These are phyloP conservation scores for Candida incommunis DNA, from an alignment of 805 yeast genomes.

Conservation along the genomic window DNA sequence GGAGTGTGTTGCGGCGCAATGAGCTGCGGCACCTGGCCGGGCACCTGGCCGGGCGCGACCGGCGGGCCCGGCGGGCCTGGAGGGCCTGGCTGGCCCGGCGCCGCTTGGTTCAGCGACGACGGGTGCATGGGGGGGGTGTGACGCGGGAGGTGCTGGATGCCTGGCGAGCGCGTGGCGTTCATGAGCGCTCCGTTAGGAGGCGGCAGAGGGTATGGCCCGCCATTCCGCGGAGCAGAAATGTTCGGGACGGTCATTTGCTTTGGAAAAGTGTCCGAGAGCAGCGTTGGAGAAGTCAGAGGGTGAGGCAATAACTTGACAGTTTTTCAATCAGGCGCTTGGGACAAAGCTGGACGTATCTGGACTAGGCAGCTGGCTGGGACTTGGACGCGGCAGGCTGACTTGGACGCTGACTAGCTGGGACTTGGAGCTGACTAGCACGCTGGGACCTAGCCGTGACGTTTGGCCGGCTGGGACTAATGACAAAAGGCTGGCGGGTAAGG, in stretches of 20 bases:
- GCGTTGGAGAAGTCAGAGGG: too few species aligned
- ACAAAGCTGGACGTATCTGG: too few species aligned
- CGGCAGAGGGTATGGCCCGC: constrained; percentile 1
- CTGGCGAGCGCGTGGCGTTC: constrained; percentile 1
- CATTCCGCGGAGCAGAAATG: constrained; percentile 2
- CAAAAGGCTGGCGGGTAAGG: too few species aligned
- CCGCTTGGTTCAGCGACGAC: constrained; percentile 2
- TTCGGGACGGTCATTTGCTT: constrained; percentile 2
- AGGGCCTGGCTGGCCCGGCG: constrained; percentile 4
- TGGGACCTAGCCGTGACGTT: too few species aligned
- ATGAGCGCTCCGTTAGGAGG: constrained; percentile 3
- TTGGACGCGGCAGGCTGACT: too few species aligned
- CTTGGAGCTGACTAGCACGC: too few species aligned
- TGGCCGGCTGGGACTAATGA: too few species aligned
- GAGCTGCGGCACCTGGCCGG: constrained; percentile 6
- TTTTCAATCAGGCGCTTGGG: too few species aligned
- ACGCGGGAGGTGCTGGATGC: constrained; percentile 2
- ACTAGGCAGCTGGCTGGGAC: too few species aligned
- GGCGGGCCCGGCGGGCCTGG: constrained; percentile 4
- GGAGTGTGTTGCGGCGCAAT: constrained; percentile 6
- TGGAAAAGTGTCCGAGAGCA: too few species aligned
- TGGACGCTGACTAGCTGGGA: too few species aligned
- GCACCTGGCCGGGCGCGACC: constrained; percentile 2
- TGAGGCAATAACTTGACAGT: too few species aligned
- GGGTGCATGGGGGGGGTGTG: constrained; percentile 4